Evolutionary conservation across 1,284 basidiomycete genomes (phyloP), one percentile per base, ranked within the genome.

Genomic region (Fistulina hepatica): DNA sequence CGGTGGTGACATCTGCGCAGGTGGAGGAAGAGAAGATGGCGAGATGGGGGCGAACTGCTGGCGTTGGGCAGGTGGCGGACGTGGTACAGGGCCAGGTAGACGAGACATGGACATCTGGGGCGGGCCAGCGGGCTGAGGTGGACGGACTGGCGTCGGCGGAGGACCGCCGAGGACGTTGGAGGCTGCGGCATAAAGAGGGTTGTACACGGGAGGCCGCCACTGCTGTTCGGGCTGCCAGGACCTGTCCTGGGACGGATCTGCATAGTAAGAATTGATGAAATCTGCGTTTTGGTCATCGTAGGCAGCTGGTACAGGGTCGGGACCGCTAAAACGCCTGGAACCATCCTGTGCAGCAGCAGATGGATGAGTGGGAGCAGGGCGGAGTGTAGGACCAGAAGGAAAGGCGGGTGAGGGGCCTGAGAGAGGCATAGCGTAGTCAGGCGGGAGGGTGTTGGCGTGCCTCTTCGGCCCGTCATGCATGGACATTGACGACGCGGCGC

Each of bases 121-220:
- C 9, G 41, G 49, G 11, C 40, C 40, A 31, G 57, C 53, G 22
- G 55, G 48, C 11, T 59, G 52, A 33, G 54, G 46, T 26, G 46
- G 53, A 19, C 58, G 47, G n/a, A 58, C 61, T 16, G 64, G 67
- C 39, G 17, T 21, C 16, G 74, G 74, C 20, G 72, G 76, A 1
- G 67, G 71, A 71, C 81, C 76, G 17, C 88, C 86, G 6, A 92
- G 66, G 15, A 90, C 81, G 52, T 83, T 76, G 21, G 81, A 86
- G 3, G 88, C 88, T 2, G 81, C 82, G 8, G 70, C 67, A 52
- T 81, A 75, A 13, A 80, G 54, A 25, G 65, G 61, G 51, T 77
- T 73, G 45, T 69, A 71, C 19, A 61, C 58, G 33, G 55, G 54
- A 12, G 44, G 45, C 23, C 45, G 46, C 28, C 28, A 31, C 28